Evolutionary conservation across 2,329 filamentous ascomycete genomes (phyloP).

Genomic region (Beauveria sp.): DNA sequence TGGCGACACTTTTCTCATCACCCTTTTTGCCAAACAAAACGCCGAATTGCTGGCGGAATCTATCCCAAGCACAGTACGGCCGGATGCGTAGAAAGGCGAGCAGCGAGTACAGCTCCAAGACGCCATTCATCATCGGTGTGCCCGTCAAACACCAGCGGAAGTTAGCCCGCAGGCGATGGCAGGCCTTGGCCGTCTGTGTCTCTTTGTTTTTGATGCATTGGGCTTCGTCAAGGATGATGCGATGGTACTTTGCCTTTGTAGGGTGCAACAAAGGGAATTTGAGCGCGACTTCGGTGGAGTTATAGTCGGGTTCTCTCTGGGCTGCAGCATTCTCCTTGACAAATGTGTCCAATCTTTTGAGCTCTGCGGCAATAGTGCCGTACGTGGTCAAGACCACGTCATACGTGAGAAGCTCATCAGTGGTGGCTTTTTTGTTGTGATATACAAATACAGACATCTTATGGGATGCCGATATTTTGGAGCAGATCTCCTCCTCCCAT

Average conservation of each 20-base stretch:
- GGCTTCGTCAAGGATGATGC: slow-evolving; percentile 79
- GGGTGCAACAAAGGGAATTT: slow-evolving; percentile 54
- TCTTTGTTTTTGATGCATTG: slow-evolving; percentile 74
- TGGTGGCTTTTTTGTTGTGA: slow-evolving; percentile 59
- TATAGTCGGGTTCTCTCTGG: slow-evolving; percentile 25
- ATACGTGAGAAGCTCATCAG: slow-evolving; percentile 54
- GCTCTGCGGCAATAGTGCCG: slow-evolving; percentile 56
- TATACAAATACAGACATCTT: slow-evolving; percentile 59
- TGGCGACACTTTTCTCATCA: slow-evolving; percentile 53
- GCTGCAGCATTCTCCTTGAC: slow-evolving; percentile 38
- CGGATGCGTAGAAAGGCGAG: slow-evolving; percentile 69
- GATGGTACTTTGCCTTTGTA: slow-evolving; percentile 57
- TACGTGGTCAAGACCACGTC: slow-evolving; percentile 84
- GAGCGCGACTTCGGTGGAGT: slow-evolving; percentile 26
- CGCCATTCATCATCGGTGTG: slow-evolving; percentile 83
- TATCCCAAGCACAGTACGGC: slow-evolving; percentile 60
- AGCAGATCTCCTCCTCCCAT: slow-evolving; percentile 73
- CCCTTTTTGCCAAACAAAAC: slow-evolving; percentile 27
- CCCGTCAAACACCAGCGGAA: slow-evolving; percentile 77
- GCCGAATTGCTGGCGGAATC: slow-evolving; percentile 50
- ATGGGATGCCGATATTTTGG: slow-evolving; percentile 55
- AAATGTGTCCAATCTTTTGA: slow-evolving; percentile 55
- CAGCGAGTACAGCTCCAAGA: slow-evolving; percentile 70
- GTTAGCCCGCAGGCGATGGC: slow-evolving; percentile 54
- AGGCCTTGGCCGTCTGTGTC: slow-evolving; percentile 65